Evolutionary conservation across 306 rosid species (phyloP), one percentile per base, ranked within the genome.

Genomic region (Vigna mungo): DNA sequence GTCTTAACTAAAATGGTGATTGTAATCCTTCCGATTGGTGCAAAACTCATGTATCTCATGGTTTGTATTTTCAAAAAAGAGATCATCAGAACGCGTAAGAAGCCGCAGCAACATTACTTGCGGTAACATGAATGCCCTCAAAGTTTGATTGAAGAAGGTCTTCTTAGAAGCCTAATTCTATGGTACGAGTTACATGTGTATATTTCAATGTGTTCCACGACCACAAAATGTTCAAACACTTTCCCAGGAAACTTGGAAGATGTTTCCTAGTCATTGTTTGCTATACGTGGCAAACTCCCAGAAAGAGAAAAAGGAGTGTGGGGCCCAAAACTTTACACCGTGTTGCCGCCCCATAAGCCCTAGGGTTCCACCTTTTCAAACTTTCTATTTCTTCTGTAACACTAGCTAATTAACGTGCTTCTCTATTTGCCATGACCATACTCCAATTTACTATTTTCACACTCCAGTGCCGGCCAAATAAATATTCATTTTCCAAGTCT

Each of bases 31-130:
- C 2, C 11, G 11, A 36, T 37, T 36, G 48, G 65, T 34, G 60
- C 39, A n/a, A 70, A 61, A 36, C 66, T 61, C 72, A 62, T 71
- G 77, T 43, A 71, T 48, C 72, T 61, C 83, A 71, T 71, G 65
- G 48, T 47, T 62, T 51, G 1, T 2, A 71, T 62, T 61, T 79
- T 71, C 78, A 71, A 79, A 62, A 7, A 49, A 37, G 9, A 23
- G 44, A 71, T 61, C 1, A 58, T 30, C 2, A 27, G 15, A 17
- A 30, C 78, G 66, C 82, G 77, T 59, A 43, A 47, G 9, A 78
- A 55, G 27, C 44, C 66, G 51, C 10, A 15, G 3, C 6, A 7
- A 3, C 25, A 1, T 6, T 9, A 41, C 5, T 30, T 4, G 5
- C 5, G 12, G 14, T n/a, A 60, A 37, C 10, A 64, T 30, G 34